Conservation (phyloP, 2,329 filamentous ascomycete species). For the Gremmenia infestans region DNA sequence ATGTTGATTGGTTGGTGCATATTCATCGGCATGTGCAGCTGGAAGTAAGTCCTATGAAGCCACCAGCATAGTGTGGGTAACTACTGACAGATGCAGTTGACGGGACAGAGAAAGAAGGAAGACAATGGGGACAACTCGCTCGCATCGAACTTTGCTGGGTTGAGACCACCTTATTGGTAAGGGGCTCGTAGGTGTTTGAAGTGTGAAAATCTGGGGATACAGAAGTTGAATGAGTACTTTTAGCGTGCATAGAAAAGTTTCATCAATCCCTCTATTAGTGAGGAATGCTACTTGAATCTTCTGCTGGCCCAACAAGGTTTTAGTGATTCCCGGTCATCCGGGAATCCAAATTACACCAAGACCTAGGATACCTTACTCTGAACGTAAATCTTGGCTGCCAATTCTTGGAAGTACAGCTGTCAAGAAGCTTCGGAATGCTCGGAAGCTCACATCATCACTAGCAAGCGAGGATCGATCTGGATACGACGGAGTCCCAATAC, state of each 20-base stretch:
- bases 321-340: too few species aligned
- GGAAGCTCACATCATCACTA: too few species aligned
- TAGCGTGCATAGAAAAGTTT: conserved; percentile 19
- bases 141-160: conserved; percentile 51
- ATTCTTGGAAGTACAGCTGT: too few species aligned
- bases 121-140: conserved; percentile 47
- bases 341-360: too few species aligned
- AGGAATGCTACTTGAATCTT: too few species aligned
- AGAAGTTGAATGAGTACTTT: conserved; percentile 8
- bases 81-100: conserved; percentile 42
- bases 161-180: conserved; percentile 58
- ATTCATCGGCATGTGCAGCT: conserved; percentile 89
- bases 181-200: neutral
- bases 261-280: neutral
- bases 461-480: too few species aligned
- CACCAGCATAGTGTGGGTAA: neutral
- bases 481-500: too few species aligned
- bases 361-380: too few species aligned
- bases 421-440: too few species aligned
- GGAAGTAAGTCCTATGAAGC: conserved; percentile 53
- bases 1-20: conserved; percentile 97
- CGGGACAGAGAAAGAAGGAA: conserved; percentile 68
- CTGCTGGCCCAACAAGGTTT: too few species aligned
- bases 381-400: too few species aligned
- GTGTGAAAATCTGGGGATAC: neutral